Evolutionary conservation across 495 filamentous ascomycete genomes (phyloP).

Genomic region (Tetracladium setigerum): DNA sequence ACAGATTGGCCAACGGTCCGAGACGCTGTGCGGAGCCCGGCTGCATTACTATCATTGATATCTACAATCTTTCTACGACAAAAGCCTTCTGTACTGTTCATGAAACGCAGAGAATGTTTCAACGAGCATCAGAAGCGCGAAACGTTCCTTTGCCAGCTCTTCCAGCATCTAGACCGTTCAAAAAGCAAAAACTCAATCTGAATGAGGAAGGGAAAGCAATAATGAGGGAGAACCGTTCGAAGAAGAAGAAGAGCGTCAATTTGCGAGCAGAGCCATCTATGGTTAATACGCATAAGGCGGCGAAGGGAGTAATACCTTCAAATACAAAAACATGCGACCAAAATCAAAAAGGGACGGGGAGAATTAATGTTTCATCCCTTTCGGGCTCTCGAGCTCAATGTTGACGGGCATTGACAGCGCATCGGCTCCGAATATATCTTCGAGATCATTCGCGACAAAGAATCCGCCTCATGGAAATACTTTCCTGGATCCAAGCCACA

Average conservation of each 20-base stretch:
- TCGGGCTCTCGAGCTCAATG: too few relatives aligned
- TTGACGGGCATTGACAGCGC: too few relatives aligned
- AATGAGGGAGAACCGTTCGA: background rate
- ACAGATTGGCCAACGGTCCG: too few relatives aligned
- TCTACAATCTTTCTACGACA: too few relatives aligned
- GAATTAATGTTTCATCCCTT: background rate
- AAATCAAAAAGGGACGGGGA: background rate
- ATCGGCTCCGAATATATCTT: too few relatives aligned
- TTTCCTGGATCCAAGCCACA: too few relatives aligned
- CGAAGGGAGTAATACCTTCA: background rate
- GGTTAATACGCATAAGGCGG: background rate
- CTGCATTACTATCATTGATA: too few relatives aligned
- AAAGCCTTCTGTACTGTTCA: too few relatives aligned
- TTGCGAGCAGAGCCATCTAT: background rate
- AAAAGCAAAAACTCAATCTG: constrained; percentile 5
- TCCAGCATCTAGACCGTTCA: background rate
- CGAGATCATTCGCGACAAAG: too few relatives aligned
- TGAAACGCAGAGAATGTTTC: too few relatives aligned
- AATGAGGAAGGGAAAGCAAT: constrained; percentile 7
- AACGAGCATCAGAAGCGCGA: background rate
- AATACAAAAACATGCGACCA: background rate
- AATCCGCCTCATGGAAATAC: too few relatives aligned
- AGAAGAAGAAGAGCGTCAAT: background rate
- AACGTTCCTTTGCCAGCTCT: background rate
- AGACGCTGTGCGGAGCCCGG: too few relatives aligned